Percentiles rank a stretch among this genome's conserved stretches.
phyloP scores from a whole-genome alignment of 176 grass and related monocot species.

The Typha latifolia region DNA sequence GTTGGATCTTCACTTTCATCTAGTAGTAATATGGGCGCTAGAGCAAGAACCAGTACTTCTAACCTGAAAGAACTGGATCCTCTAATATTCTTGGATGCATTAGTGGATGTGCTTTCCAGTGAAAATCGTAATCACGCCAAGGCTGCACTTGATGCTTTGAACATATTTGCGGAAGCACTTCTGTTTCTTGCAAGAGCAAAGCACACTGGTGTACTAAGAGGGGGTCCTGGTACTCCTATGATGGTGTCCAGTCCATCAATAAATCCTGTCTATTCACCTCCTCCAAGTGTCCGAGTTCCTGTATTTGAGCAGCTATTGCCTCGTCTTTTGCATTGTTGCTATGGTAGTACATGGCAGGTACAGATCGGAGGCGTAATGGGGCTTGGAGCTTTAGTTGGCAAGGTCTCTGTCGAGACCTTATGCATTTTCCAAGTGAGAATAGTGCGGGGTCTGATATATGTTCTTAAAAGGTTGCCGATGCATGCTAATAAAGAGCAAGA shows the following conservation, averaged over 20 bases:
- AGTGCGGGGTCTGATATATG: constrained; percentile 76
- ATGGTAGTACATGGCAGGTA: constrained; percentile 92
- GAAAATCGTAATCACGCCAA: constrained; percentile 91
- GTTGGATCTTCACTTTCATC: constrained; percentile 44
- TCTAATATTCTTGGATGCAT: constrained; percentile 85
- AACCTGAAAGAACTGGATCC: constrained; percentile 94
- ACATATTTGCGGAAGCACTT: constrained; percentile 76
- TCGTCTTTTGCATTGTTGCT: constrained; percentile 94
- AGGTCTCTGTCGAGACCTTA: constrained; percentile 89
- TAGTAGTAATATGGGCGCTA: constrained; percentile 38
- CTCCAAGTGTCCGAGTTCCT: constrained; percentile 83
- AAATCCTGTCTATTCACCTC: constrained; percentile 98
- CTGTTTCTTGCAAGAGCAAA: constrained; percentile 81
- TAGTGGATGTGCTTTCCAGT: constrained; percentile 81
- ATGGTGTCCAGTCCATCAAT: constrained; percentile 92
- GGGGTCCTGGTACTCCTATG: constrained; percentile 94
- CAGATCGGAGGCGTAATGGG: constrained; percentile 98
- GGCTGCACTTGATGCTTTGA: constrained; percentile 82
- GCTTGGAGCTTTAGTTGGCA: constrained; percentile 87
- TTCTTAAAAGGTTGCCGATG: constrained; percentile 87
- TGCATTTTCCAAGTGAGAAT: constrained; percentile 93
- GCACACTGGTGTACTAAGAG: constrained; percentile 71
- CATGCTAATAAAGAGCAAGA: constrained; percentile 99
- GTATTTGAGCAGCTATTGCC: constrained; percentile 93
- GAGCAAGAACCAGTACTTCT: constrained; percentile 58